Base-by-base conservation (phyloP, 2,329 filamentous ascomycete genomes). In the Balansia obtecta region DNA sequence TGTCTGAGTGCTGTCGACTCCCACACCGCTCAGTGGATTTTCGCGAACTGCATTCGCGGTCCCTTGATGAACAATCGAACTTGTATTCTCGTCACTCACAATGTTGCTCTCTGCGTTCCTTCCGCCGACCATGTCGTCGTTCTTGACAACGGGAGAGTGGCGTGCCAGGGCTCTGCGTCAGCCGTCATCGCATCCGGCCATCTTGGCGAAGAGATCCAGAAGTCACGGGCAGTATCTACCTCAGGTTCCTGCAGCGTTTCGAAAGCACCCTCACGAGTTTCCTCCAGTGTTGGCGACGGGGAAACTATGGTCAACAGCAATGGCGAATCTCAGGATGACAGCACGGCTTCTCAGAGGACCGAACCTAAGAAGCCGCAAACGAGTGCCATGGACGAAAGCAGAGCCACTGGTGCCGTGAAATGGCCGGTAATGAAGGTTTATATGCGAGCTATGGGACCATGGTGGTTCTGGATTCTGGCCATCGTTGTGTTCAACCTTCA, bases 11-110 rank as follows among this genome's bases (percentile, higher is more conserved):
- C 93, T 30, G 93, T 98, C 34, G 93, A 98, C 65, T 94, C 93
- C 3, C 93, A 98, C 60, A 97, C 93, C 0, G 90, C 90, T 2
- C 94, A 96, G 65, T 96, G 94, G 84, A 97, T 98, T 57, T 97
- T 97, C 69, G 86, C 85, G 63, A 86, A 95, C 66, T 95, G 90
- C 53, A 83, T 98, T 55, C 83, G 83, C 58, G 93, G 93, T 2
- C 86, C 88, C 6, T 70, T 98, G 48, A 97, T 98, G 93, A 71
- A 77, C 52, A 76, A 83, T 61, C 82, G 93, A 41, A 97, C 93
- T 30, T 97, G 93, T 65, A 88, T 98, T 49, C 75, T 98, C 42
- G 91, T 98, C 37, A 96, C 93, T 0, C 93, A 98, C 71, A 98
- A 97, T 61, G 80, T 93, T 30, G 79, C 86, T n/a, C 77, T 98